A percentile compares a stretch with the other conserved stretches of the same genome.
Evolutionary conservation across 2,329 filamentous ascomycete species (phyloP).

Genomic region (Teratosphaeria epicoccoides): DNA sequence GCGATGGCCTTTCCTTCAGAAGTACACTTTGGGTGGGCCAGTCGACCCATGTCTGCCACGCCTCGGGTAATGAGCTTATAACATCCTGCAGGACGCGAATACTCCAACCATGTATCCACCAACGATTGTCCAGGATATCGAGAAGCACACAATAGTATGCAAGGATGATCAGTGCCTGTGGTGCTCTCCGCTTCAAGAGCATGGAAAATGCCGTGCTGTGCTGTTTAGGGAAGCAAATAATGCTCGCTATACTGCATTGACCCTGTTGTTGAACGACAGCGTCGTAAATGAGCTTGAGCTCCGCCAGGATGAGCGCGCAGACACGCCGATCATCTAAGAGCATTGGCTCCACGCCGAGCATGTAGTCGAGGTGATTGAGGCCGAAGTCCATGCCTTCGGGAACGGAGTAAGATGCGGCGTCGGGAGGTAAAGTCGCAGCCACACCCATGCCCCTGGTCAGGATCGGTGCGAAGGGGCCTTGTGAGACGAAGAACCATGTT

Average conservation of each 20-base stretch:
- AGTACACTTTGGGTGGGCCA: conserved; percentile 20
- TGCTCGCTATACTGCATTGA: conserved; percentile 15
- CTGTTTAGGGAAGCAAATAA: conserved; percentile 23
- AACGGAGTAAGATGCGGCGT: conserved; percentile 1
- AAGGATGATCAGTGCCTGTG: conserved; percentile 22
- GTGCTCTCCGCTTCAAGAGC: conserved; percentile 18
- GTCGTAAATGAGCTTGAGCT: conserved; percentile 19
- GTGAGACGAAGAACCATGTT: conserved; percentile 19
- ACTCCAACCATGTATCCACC: conserved; percentile 22
- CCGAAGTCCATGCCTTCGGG: conserved; percentile 22
- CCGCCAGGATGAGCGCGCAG: conserved; percentile 17
- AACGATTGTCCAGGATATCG: conserved; percentile 17
- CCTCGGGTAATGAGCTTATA: conserved; percentile 13
- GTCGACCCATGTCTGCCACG: conserved; percentile 22
- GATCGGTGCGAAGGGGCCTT: conserved; percentile 21
- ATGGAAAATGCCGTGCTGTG: conserved; percentile 15
- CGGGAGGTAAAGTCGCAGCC: conserved; percentile 3
- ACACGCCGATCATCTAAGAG: conserved; percentile 17
- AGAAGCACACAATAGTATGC: conserved; percentile 22
- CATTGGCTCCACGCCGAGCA: conserved; percentile 22
- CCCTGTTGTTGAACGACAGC: conserved; percentile 10
- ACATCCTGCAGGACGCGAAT: conserved; percentile 17
- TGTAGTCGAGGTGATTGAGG: conserved; percentile 23
- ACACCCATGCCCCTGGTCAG: conserved; percentile 14
- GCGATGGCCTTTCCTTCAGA: conserved; percentile 1